Base-by-base conservation (phyloP, 139 green algal species). In the Volvox africanus region DNA sequence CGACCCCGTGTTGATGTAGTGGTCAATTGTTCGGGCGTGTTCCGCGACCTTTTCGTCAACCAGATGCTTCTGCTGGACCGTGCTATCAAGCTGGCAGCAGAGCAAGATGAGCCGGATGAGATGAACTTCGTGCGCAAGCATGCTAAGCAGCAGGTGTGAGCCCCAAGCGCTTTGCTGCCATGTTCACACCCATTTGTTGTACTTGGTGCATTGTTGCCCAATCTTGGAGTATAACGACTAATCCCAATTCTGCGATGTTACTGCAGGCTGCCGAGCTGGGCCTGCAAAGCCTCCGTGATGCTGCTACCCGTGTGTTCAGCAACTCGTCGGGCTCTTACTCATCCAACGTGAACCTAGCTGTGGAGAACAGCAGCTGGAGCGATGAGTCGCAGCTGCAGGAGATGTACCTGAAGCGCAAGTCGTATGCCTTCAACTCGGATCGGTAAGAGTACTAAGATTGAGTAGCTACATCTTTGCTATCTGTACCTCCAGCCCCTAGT, bases 51-150 rank as follows among this genome's bases (percentile, higher is more conserved):
- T 78, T 99, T 99, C 89, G 96, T 99, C 86, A 99, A 99, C 97
- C 98, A 98, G 96, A 99, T 99, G 97, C 98, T 99, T 93, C 95
- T 99, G 89, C 95, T 99, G 87, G 98, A 96, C 89, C 94, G 98
- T 55, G 98, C 98, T 73, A 94, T 99, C 92, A 99, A 99, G 97
- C 92, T 99, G 95, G 98, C 98, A 2, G 98, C 98, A 6, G 98
- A 99, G 96, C 95, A 97, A 93, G 98, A 99, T 82, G 98, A 99
- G 97, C 98, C 98, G 17, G 89, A 97, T 55, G 97, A 99, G 93
- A 99, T 99, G 97, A 99, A 99, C 96, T 99, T 99, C 94, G 98
- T 99, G 89, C 97, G 98, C 93, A 99, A 99, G 97, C 98, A 99
- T 92, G 98, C 98, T 24, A 92, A 94, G 88, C 94, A 99, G 96